Evolutionary conservation across 306 rosid species (phyloP), one percentile per base, ranked within the genome.

Genomic region (Dalbergia cochinchinensis): DNA sequence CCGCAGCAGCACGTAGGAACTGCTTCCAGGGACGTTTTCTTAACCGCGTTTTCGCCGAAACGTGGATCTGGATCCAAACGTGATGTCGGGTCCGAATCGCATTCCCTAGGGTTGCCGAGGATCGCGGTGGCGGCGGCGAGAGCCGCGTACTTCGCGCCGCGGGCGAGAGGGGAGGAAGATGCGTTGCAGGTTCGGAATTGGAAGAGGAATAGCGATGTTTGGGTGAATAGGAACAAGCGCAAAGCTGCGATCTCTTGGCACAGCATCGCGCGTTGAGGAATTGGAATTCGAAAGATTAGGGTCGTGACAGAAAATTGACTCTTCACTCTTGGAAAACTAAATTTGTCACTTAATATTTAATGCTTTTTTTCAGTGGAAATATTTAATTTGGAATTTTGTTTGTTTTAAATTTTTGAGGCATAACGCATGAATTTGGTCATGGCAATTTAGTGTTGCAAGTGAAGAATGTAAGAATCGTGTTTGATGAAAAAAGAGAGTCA

Each of bases 181-280:
- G 5, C 41, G 9, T 22, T 86, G 83, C 31, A 78, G 82, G 85
- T 88, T 77, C 73, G 82, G 59, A 77, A 85, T 78, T 86, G 88
- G 89, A 83, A 31, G 67, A 83, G 53, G 86, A 78, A 78, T 48
- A 78, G 83, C 64, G 67, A 83, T 53, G 65, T 42, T 11, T 83
- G 86, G 86, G 18, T 5, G 59, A 64, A 83, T 58, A 83, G 80
- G 80, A 83, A 83, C 79, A 83, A 83, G 9, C 83, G 86, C 5
- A 83, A 78, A 78, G 83, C 76, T 0, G 86, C 86, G 53, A 50
- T 83, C 65, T 78, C 83, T 19, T 83, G 86, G 86, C 80, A 78
- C n/a, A 72, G 48, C 35, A 66, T 71, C 14, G 78, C 82, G 0
- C 80, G 69, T 39, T 77, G 71, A 77, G 67, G 54, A 54, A 41